phyloP scores from a whole-genome alignment of 225 moss, liverwort and hornwort genomes.

The Takakia lepidozioides region DNA sequence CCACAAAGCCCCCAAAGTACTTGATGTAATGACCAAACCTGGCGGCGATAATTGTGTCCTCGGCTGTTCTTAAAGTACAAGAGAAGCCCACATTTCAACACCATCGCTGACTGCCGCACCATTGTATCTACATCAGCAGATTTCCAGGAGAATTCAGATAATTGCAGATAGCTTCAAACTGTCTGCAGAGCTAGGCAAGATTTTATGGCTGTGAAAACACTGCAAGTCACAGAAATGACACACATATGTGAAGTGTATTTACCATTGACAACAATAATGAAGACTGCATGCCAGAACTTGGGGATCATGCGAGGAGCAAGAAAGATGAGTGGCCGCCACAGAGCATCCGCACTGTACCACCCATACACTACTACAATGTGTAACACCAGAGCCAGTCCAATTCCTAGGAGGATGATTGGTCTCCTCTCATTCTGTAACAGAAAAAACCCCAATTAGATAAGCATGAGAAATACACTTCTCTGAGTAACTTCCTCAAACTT shows the following conservation, averaged over 20 bases:
- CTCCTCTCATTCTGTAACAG: conserved; percentile 79
- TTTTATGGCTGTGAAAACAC: too few species aligned
- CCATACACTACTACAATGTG: conserved; percentile 86
- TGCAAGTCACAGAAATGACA: too few species aligned
- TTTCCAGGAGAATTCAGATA: background rate
- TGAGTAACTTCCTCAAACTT: too few species aligned
- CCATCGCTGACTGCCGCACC: conserved; percentile 81
- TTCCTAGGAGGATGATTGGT: conserved; percentile 42
- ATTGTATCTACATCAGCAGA: conserved; percentile 59
- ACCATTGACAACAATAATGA: conserved; percentile 90
- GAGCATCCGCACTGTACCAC: conserved; percentile 75
- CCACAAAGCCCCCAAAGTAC: too few species aligned
- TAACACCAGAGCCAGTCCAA: conserved; percentile 50
- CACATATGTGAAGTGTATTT: conserved; percentile 3
- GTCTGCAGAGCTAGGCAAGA: too few species aligned
- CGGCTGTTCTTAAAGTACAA: conserved; percentile 82
- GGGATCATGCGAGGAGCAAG: conserved; percentile 78
- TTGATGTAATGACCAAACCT: conserved; percentile 32
- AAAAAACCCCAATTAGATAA: background rate
- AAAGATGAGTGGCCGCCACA: conserved; percentile 79
- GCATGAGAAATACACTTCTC: too few species aligned
- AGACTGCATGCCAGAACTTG: conserved; percentile 90
- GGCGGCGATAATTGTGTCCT: conserved; percentile 86
- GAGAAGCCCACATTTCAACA: conserved; percentile 77
- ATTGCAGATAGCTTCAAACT: too few species aligned